Conservation (phyloP, 805 yeast genomes). For the Candida methanosorbosa region DNA sequence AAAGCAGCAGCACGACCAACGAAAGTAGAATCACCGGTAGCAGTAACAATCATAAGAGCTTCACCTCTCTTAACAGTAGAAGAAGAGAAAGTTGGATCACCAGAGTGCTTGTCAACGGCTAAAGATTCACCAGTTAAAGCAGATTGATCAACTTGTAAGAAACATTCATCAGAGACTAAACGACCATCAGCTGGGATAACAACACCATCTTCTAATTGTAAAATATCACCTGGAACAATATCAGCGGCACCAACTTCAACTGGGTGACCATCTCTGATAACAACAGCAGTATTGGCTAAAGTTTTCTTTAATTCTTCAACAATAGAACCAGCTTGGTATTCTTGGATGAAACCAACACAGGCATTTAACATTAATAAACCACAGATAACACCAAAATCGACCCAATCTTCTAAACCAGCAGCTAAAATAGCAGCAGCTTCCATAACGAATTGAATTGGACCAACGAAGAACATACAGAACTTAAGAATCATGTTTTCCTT, state of each 20-base stretch:
- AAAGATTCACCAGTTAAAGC: constrained; percentile 97
- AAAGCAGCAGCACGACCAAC: constrained; percentile 97
- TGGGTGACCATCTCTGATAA: constrained; percentile 73
- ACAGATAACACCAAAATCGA: constrained; percentile 95
- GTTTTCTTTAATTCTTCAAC: constrained; percentile 95
- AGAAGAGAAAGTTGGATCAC: constrained; percentile 84
- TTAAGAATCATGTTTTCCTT: constrained; percentile 70
- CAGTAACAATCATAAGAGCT: constrained; percentile 87
- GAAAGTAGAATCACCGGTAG: constrained; percentile 93
- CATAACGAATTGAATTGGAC: constrained; percentile 96
- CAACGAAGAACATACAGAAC: constrained; percentile 81
- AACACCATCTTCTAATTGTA: constrained; percentile 88
- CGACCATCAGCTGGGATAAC: constrained; percentile 93
- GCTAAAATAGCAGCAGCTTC: constrained; percentile 94
- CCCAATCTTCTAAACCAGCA: constrained; percentile 97
- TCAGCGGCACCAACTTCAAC: constrained; percentile 74
- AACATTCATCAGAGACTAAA: constrained; percentile 74
- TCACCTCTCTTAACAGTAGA: constrained; percentile 95
- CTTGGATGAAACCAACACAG: constrained; percentile 92
- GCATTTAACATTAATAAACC: constrained; percentile 84
- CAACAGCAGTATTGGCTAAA: constrained; percentile 81
- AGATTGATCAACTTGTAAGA: constrained; percentile 91
- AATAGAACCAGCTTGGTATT: constrained; percentile 96
- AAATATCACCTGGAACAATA: constrained; percentile 91
- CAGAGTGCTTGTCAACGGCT: constrained; percentile 87